phyloP scores from a whole-genome alignment of 2,329 filamentous ascomycete genomes.

The Fusarium dimerum region DNA sequence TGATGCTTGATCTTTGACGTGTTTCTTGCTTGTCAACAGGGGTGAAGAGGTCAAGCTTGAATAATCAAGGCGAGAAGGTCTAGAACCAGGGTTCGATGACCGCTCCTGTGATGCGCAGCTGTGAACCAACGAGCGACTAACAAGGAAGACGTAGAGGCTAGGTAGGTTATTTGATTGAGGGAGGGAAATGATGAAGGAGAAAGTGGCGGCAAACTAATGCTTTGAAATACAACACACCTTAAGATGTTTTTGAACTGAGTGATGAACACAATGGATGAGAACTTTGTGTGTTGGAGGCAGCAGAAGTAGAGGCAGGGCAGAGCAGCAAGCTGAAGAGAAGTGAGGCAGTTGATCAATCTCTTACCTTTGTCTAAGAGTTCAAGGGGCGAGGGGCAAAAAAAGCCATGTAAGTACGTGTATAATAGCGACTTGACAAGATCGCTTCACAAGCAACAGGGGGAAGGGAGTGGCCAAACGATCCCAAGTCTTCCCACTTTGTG shows the following conservation, averaged over 20 bases:
- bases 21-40: conserved; percentile 23
- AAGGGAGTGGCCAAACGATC: conserved; percentile 24
- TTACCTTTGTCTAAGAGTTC: conserved; percentile 6
- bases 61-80: conserved; percentile 4
- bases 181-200: not conserved
- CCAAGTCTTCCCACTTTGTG: conserved; percentile 14
- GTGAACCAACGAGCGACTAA: conserved; percentile 7
- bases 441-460: conserved; percentile 18
- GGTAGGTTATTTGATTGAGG: not conserved
- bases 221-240: not conserved
- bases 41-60: conserved; percentile 18
- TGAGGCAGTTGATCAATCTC: conserved; percentile 16
- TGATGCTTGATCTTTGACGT: conserved; percentile 10
- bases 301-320: conserved; percentile 10
- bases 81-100: conserved; percentile 10
- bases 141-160: not conserved
- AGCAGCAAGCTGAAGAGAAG: conserved; percentile 11
- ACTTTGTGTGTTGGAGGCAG: not conserved
- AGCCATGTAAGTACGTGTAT: conserved; percentile 2
- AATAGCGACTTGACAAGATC: not conserved
- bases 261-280: not conserved
- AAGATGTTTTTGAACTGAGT: not conserved
- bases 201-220: conserved; percentile 1
- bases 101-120: conserved; percentile 10
- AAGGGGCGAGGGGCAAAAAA: conserved; percentile 23